Conservation (phyloP, 2,329 filamentous ascomycete species). For the Hypomyces perniciosus region DNA sequence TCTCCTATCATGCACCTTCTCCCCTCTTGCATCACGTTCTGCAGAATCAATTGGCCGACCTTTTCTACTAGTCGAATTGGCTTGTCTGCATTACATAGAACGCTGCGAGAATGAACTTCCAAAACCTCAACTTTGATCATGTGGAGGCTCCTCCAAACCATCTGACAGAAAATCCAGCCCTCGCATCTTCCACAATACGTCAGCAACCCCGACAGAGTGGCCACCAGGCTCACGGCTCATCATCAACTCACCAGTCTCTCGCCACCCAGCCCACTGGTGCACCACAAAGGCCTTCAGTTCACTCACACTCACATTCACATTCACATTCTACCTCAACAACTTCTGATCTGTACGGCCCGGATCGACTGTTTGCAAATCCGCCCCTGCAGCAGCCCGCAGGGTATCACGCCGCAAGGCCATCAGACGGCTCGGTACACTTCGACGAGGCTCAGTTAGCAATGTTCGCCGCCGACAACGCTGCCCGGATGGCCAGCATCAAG, state of each 20-base stretch:
- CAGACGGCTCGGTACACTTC: conserved; percentile 25
- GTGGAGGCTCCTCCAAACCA: conserved; percentile 26
- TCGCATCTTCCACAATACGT: conserved; percentile 5
- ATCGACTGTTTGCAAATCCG: conserved; percentile 29
- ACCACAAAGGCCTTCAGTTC: conserved; percentile 22
- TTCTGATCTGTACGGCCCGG: conserved; percentile 39
- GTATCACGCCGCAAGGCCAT: conserved; percentile 6
- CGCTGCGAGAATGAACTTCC: conserved; percentile 33
- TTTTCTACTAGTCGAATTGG: conserved; percentile 26
- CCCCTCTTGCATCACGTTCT: conserved; percentile 24
- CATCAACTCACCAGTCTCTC: conserved; percentile 17
- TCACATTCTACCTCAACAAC: no score
- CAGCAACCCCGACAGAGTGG: conserved; percentile 8
- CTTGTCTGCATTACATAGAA: conserved; percentile 17
- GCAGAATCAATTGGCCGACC: conserved; percentile 29
- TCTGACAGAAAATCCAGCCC: no score
- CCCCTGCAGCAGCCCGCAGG: conserved; percentile 22
- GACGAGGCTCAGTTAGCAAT: conserved; percentile 36
- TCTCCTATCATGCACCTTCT: conserved; percentile 26
- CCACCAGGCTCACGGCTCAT: conserved; percentile 1
- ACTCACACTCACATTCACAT: conserved; percentile 34
- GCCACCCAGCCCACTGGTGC: conserved; percentile 31
- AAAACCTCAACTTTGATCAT: conserved; percentile 30
- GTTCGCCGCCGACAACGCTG: conserved; percentile 28
- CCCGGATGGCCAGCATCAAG: conserved; percentile 38